Evolutionary conservation across 2,329 filamentous ascomycete genomes (phyloP).

Genomic region (Monilinia fructicola): DNA sequence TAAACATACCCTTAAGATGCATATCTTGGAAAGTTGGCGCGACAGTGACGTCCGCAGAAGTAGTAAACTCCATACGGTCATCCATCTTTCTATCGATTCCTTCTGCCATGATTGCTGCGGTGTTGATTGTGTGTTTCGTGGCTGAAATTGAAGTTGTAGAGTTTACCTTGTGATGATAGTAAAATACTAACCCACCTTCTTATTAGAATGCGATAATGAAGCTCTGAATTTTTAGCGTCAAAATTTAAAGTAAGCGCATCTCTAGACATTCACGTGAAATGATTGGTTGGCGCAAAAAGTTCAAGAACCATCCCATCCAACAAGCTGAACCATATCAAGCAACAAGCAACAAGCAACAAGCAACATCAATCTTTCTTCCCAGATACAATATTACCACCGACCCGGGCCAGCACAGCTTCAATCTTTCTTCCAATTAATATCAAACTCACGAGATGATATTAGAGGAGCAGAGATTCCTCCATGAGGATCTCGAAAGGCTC

Average conservation of each 20-base stretch:
- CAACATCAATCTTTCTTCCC: background rate
- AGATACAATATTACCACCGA: background rate
- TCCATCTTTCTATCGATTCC: constrained; percentile 87
- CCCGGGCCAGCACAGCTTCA: background rate
- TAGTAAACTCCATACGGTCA: constrained; percentile 96
- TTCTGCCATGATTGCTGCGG: constrained; percentile 70
- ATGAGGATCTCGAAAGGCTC: constrained; percentile 94
- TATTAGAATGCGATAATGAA: constrained; percentile 20
- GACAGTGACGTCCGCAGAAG: constrained; percentile 95
- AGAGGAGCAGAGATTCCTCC: constrained; percentile 90
- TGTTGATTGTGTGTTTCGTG: constrained; percentile 22
- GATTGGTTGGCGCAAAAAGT: constrained; percentile 34
- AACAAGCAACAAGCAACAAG: background rate
- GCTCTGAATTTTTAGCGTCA: constrained; percentile 26
- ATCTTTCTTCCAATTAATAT: background rate
- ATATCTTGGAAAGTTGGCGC: constrained; percentile 89
- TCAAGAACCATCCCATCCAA: constrained; percentile 14
- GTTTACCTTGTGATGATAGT: constrained; percentile 15
- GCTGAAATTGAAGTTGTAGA: background rate
- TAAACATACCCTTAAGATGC: constrained; percentile 74
- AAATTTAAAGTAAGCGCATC: constrained; percentile 28
- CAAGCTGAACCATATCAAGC: background rate
- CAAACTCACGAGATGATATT: constrained; percentile 62
- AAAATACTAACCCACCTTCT: background rate
- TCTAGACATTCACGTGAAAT: constrained; percentile 21